These are phyloP conservation scores for Pulveroboletus sp. DNA, from an alignment of 768 basidiomycete species.

Conservation along the genomic window DNA sequence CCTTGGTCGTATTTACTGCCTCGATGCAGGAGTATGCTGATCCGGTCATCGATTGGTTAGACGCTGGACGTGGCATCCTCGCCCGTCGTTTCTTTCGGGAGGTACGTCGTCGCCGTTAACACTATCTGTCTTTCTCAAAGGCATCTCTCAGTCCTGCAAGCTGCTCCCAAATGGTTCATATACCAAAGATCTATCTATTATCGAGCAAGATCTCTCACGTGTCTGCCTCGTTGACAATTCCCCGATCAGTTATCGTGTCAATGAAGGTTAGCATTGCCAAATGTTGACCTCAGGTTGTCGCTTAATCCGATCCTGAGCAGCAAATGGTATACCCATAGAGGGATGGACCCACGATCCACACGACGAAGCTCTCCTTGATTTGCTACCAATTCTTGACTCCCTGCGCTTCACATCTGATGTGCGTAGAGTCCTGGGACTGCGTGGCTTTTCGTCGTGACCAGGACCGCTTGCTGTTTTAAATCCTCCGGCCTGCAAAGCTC, in stretches of 20 bases:
- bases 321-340: conserved; percentile 98
- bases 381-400: conserved; percentile 93
- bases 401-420: conserved; percentile 96
- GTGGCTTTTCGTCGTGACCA: conserved; percentile 47
- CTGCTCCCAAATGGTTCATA: conserved; percentile 91
- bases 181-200: conserved; percentile 85
- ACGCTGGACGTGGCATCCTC: conserved; percentile 90
- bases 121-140: neutral
- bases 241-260: conserved; percentile 86
- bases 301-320: conserved; percentile 40
- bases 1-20: conserved; percentile 96
- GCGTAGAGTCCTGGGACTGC: conserved; percentile 81
- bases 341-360: conserved; percentile 98
- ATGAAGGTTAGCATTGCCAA: conserved; percentile 67
- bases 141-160: conserved; percentile 72
- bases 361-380: conserved; percentile 94
- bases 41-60: conserved; percentile 99
- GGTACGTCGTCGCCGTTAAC: conserved; percentile 43
- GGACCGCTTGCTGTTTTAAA: conserved; percentile 3
- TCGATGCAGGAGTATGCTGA: conserved; percentile 99
- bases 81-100: conserved; percentile 89
- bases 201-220: conserved; percentile 88
- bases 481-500: conserved; percentile 11
- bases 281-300: neutral
- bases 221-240: conserved; percentile 97